Evolutionary conservation across 2,329 filamentous ascomycete species (phyloP).

Genomic region (Ophiognomonia clavigignenti-juglandacearum): DNA sequence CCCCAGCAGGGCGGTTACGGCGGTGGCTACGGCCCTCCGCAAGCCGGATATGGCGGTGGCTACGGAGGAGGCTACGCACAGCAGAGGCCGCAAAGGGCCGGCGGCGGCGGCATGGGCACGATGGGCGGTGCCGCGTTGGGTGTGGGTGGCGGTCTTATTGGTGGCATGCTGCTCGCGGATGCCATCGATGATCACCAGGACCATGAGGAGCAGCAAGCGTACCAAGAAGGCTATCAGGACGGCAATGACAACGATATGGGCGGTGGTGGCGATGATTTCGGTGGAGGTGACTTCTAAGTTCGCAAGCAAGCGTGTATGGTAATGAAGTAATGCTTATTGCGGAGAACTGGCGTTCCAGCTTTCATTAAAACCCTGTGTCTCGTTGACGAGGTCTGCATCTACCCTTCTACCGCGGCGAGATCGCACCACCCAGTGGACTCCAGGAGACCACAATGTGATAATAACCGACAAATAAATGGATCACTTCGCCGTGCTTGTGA

Average conservation of each 20-base stretch:
- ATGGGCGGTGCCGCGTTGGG: constrained; percentile 73
- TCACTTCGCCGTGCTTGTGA: too few species aligned
- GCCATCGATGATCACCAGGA: constrained; percentile 57
- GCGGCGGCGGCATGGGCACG: constrained; percentile 52
- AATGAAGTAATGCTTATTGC: constrained; percentile 3
- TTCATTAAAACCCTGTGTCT: too few species aligned
- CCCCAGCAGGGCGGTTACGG: constrained; percentile 27
- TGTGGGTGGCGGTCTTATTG: constrained; percentile 74
- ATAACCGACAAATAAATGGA: too few species aligned
- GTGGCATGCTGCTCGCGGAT: constrained; percentile 67
- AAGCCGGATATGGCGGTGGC: constrained; percentile 25
- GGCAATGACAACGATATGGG: constrained; percentile 32
- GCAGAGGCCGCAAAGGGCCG: constrained; percentile 38
- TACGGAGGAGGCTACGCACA: constrained; percentile 33
- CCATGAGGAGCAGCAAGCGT: constrained; percentile 42
- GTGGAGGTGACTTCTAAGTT: constrained; percentile 26
- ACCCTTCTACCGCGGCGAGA: too few species aligned
- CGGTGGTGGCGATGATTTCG: constrained; percentile 29
- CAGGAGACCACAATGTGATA: too few species aligned
- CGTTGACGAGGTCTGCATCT: background rate
- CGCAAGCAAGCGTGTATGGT: background rate
- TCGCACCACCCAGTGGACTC: background rate
- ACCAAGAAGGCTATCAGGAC: constrained; percentile 44
- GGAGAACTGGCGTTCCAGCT: constrained; percentile 3
- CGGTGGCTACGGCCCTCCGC: constrained; percentile 25